Evolutionary conservation across 148 eudicot species (phyloP).

Genomic region (Rhododendron simsii): DNA sequence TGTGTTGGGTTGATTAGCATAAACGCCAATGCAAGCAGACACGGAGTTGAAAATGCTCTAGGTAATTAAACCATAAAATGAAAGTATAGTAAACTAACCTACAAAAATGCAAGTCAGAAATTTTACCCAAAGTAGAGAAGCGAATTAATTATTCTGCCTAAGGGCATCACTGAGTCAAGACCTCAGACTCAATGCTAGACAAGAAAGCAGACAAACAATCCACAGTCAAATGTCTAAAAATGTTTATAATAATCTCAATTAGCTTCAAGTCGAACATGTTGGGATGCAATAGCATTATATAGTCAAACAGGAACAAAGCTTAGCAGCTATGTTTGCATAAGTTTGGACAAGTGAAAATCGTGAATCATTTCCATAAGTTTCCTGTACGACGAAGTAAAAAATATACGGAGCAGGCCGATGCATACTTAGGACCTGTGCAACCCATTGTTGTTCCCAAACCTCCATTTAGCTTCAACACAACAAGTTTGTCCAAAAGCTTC

Average conservation of each 20-base stretch:
- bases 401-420: neutral
- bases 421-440: constrained; percentile 99
- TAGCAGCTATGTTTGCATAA: neutral
- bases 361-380: neutral
- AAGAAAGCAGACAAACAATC: neutral
- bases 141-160: neutral
- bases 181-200: neutral
- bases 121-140: neutral
- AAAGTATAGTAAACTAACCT: neutral
- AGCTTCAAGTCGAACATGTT: neutral
- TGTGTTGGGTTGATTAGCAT: neutral
- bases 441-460: constrained; percentile 99
- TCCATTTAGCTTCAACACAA: constrained; percentile 98
- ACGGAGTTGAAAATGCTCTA: neutral
- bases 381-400: neutral
- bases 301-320: neutral
- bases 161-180: neutral
- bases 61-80: neutral
- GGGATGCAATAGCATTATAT: neutral
- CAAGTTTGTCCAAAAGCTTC: constrained; percentile 87
- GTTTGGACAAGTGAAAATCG: neutral
- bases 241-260: neutral
- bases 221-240: neutral
- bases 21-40: neutral
- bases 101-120: neutral